phyloP scores from a whole-genome alignment of 2,329 filamentous ascomycete species.

The Xylaria arbuscula region DNA sequence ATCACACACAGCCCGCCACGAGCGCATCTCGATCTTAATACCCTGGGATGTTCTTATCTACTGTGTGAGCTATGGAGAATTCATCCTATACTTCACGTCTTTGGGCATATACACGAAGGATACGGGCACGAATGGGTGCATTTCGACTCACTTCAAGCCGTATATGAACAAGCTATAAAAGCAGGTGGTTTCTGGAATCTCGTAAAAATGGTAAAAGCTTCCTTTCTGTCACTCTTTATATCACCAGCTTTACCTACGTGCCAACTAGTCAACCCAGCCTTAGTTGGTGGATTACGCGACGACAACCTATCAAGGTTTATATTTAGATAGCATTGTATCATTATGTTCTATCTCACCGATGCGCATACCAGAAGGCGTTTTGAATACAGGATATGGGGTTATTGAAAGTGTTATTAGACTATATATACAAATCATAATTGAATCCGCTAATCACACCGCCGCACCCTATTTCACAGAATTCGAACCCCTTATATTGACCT shows the following conservation, averaged over 20 bases:
- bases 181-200: conserved; percentile 39
- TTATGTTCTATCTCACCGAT: too few relatives aligned
- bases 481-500: too few relatives aligned
- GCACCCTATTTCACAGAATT: too few relatives aligned
- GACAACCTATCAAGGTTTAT: conserved; percentile 39
- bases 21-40: conserved; percentile 52
- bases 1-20: conserved; percentile 55
- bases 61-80: conserved; percentile 48
- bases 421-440: too few relatives aligned
- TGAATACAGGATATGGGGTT: too few relatives aligned
- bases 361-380: too few relatives aligned
- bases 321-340: conserved; percentile 15
- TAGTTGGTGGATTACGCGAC: conserved; percentile 40
- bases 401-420: too few relatives aligned
- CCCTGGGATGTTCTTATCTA: conserved; percentile 50
- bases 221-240: conserved; percentile 20
- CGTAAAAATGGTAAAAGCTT: conserved; percentile 17
- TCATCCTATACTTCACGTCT: conserved; percentile 52
- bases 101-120: conserved; percentile 54
- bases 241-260: conserved; percentile 12
- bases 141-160: conserved; percentile 48
- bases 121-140: conserved; percentile 49
- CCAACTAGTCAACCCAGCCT: conserved; percentile 38
- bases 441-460: too few relatives aligned
- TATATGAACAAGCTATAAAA: conserved; percentile 42